phyloP scores from a whole-genome alignment of 495 filamentous ascomycete genomes.

The Penicillium fimorum region DNA sequence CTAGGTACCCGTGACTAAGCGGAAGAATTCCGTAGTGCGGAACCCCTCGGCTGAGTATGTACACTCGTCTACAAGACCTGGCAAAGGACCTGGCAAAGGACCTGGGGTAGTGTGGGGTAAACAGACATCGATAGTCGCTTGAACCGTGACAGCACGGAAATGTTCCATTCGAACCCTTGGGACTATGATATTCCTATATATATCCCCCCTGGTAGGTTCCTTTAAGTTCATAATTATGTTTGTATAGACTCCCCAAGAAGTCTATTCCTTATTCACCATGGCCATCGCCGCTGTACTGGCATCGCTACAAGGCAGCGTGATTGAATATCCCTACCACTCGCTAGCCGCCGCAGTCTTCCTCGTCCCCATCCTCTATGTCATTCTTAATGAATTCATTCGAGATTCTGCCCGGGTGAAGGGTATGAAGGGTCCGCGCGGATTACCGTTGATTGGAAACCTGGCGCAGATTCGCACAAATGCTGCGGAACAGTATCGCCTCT shows the following conservation, averaged over 20 bases:
- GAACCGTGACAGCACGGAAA: constrained; percentile 16
- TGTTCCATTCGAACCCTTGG: constrained; percentile 14
- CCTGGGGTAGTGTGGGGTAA: constrained; percentile 19
- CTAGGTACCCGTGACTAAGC: background rate
- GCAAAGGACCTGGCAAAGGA: background rate
- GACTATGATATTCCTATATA: background rate
- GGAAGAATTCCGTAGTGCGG: constrained; percentile 22
- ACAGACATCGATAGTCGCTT: background rate
- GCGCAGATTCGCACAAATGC: constrained; percentile 58
- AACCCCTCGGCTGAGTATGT: constrained; percentile 1
- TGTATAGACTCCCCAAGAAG: background rate
- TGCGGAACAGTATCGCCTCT: constrained; percentile 58
- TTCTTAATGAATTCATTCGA: constrained; percentile 54
- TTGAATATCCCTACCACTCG: constrained; percentile 30
- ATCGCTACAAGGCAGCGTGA: constrained; percentile 21
- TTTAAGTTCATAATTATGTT: background rate
- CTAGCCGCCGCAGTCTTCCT: constrained; percentile 27
- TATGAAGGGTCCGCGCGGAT: constrained; percentile 54
- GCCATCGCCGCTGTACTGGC: constrained; percentile 30
- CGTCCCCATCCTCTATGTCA: constrained; percentile 43
- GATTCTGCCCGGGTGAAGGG: constrained; percentile 47
- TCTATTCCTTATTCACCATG: constrained; percentile 23
- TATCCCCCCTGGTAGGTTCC: background rate
- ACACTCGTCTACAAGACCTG: background rate
- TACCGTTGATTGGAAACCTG: constrained; percentile 64